Evolutionary conservation across 805 yeast genomes (phyloP), one percentile per base, ranked within the genome.

Genomic region (Wickerhamomyces canadensis): DNA sequence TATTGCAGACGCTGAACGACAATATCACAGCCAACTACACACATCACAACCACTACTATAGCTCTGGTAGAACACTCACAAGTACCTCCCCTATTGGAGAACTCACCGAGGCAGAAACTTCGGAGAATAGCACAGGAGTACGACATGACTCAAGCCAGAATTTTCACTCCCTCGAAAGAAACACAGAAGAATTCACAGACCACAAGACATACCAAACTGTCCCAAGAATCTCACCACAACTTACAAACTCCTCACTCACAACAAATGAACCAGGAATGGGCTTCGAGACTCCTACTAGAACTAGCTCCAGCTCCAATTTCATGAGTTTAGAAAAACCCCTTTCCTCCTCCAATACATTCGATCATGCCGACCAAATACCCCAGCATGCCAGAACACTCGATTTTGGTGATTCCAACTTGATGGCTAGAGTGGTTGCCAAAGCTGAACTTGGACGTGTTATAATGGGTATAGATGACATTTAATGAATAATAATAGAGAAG

Each of bases 391-490:
- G n/a, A n/a, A n/a, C n/a, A n/a, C n/a, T n/a, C n/a, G n/a, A n/a
- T n/a, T n/a, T n/a, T n/a, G n/a, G n/a, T n/a, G n/a, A n/a, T n/a
- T n/a, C n/a, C n/a, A 34, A 38, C 10, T 21, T 49, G 12, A 31
- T 51, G 19, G 32, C 28, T 5, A 38, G 43, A 15, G 42, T 51
- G 11, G 48, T 47, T 6, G 34, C 36, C 15, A 43, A 40, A 21
- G 55, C 52, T 3, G 51, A 51, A 27, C 9, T 49, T 3, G 49
- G 48, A 4, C 38, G 52, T 12, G 42, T 49, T 5, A 22, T 43
- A 16, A 45, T 51, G 47, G 54, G 47, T 11, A 41, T 51, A 11
- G 39, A 40, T 37, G 47, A 42, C 16, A 37, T 37, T 19, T 37
- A 16, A 36, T 21, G 23, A 21, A 21, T n/a, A n/a, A n/a, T n/a